Evolutionary conservation across 805 yeast genomes (phyloP).

Genomic region (Metschnikowia arizonensis): DNA sequence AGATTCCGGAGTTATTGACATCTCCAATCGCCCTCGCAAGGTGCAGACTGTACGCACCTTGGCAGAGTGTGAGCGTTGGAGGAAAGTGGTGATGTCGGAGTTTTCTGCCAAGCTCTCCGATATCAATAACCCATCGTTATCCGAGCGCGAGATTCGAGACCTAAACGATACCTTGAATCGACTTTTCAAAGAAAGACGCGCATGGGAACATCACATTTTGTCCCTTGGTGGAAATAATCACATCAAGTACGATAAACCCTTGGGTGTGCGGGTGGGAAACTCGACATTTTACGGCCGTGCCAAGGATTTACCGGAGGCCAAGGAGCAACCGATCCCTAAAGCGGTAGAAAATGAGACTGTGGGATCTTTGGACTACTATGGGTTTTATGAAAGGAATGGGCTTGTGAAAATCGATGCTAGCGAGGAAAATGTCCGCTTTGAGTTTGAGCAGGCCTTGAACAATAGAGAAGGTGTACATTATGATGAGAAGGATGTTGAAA

Average conservation of each 20-base stretch:
- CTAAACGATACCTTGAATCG: slow-evolving; percentile 71
- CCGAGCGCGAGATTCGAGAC: slow-evolving; percentile 64
- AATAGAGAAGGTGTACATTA: background rate
- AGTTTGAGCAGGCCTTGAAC: slow-evolving; percentile 15
- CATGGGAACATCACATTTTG: slow-evolving; percentile 76
- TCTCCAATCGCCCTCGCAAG: slow-evolving; percentile 56
- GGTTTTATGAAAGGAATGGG: slow-evolving; percentile 27
- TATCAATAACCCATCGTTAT: slow-evolving; percentile 54
- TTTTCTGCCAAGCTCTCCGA: slow-evolving; percentile 56
- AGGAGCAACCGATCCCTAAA: slow-evolving; percentile 13
- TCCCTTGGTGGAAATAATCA: slow-evolving; percentile 74
- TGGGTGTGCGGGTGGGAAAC: slow-evolving; percentile 41
- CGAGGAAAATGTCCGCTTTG: slow-evolving; percentile 8
- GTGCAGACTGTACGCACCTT: slow-evolving; percentile 50
- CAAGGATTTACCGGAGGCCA: slow-evolving; percentile 63
- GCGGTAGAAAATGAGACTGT: slow-evolving; percentile 19
- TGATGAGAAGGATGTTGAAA: slow-evolving; percentile 37
- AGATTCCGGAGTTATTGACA: slow-evolving; percentile 54
- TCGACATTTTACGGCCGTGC: slow-evolving; percentile 83
- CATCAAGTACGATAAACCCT: slow-evolving; percentile 26
- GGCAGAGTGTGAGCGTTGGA: slow-evolving; percentile 68
- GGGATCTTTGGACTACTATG: slow-evolving; percentile 38
- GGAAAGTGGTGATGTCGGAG: slow-evolving; percentile 58
- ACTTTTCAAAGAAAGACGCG: slow-evolving; percentile 58
- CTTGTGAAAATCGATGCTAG: slow-evolving; percentile 3